Conservation (phyloP, 1,284 basidiomycete genomes). For the Coriolopsis trogii region DNA sequence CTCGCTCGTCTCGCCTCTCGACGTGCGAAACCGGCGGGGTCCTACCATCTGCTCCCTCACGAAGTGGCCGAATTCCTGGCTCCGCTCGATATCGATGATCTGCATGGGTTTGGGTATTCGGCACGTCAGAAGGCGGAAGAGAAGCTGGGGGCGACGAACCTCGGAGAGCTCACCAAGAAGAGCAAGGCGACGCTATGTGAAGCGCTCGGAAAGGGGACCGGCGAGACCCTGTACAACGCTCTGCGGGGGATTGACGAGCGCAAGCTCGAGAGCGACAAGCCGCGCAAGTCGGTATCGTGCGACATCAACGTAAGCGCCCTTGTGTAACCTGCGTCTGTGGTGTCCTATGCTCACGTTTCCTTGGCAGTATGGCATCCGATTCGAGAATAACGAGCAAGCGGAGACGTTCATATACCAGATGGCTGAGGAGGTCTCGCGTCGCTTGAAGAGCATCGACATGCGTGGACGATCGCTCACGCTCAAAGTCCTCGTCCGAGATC, state of each 20-base stretch:
- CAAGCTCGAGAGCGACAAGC: slow-evolving; percentile 80
- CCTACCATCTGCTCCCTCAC: slow-evolving; percentile 69
- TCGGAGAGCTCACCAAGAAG: slow-evolving; percentile 69
- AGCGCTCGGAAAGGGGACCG: slow-evolving; percentile 81
- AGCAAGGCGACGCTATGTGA: slow-evolving; percentile 69
- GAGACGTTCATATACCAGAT: slow-evolving; percentile 78
- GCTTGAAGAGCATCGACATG: slow-evolving; percentile 69
- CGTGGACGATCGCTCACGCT: slow-evolving; percentile 77
- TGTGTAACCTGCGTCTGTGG: slow-evolving; percentile 12
- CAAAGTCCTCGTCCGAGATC: slow-evolving; percentile 89
- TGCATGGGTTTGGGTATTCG: slow-evolving; percentile 88
- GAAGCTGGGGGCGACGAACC: slow-evolving; percentile 72
- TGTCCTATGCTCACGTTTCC: slow-evolving; percentile 10
- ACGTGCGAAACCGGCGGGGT: slow-evolving; percentile 87
- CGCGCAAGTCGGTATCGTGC: slow-evolving; percentile 85
- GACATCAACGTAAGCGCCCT: slow-evolving; percentile 81
- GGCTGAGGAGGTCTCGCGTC: slow-evolving; percentile 73
- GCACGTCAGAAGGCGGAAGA: slow-evolving; percentile 74
- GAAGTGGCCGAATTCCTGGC: slow-evolving; percentile 65
- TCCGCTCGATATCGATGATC: slow-evolving; percentile 80
- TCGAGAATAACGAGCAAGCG: slow-evolving; percentile 81
- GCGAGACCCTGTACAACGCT: slow-evolving; percentile 84
- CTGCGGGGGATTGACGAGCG: slow-evolving; percentile 84
- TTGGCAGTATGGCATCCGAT: slow-evolving; percentile 90
- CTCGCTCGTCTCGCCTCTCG: slow-evolving; percentile 92